phyloP scores from a whole-genome alignment of 345 rosid genomes.

The Rubroshorea leprosula region DNA sequence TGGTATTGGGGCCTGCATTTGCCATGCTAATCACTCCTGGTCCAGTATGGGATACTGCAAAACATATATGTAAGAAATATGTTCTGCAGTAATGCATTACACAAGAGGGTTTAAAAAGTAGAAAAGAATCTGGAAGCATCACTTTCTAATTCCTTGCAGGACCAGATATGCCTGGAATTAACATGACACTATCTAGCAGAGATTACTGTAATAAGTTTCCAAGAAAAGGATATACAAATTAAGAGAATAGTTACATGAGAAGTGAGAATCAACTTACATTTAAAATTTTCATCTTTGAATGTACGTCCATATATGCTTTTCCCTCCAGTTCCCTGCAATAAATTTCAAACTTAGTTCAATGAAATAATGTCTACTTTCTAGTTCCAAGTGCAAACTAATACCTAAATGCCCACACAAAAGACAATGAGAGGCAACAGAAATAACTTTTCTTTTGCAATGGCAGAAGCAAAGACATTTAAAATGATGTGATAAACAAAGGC shows the following conservation, averaged over 20 bases:
- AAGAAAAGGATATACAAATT: too few species aligned
- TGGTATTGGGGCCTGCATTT: slow-evolving; percentile 98
- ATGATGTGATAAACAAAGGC: too few species aligned
- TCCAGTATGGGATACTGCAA: slow-evolving; percentile 82
- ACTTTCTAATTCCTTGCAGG: not conserved
- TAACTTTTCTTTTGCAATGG: too few species aligned
- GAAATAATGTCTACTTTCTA: not conserved
- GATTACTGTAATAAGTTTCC: not conserved
- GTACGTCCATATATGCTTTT: slow-evolving; percentile 94
- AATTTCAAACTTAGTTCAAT: slow-evolving; percentile 14
- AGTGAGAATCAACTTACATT: slow-evolving; percentile 51
- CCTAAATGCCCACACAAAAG: not conserved
- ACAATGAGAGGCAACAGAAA: too few species aligned
- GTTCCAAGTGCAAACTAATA: slow-evolving; percentile 4
- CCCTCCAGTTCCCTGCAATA: slow-evolving; percentile 97
- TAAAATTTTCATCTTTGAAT: slow-evolving; percentile 96
- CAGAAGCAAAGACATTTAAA: too few species aligned
- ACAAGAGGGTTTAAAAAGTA: not conserved
- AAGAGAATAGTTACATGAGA: slow-evolving; percentile 15
- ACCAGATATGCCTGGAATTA: slow-evolving; percentile 1
- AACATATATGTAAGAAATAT: slow-evolving; percentile 12
- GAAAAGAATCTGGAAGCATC: not conserved
- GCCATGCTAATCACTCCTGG: slow-evolving; percentile 99
- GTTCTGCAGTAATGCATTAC: not conserved
- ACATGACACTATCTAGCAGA: not conserved